Conservation (phyloP, 345 rosid species). For the Laguncularia racemosa region DNA sequence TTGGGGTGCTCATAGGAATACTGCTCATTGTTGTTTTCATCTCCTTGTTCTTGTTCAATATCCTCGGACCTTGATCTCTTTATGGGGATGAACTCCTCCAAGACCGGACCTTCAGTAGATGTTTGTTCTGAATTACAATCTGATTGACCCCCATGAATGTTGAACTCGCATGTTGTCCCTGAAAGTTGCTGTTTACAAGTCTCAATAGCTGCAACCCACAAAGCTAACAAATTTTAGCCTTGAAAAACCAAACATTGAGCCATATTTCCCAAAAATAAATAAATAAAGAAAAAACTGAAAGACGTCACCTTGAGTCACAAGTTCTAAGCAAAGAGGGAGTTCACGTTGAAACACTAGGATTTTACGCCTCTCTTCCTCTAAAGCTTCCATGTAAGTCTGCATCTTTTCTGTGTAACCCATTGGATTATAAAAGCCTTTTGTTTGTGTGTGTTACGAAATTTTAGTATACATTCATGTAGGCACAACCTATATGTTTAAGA, state of each 20-base stretch:
- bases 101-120: constrained; percentile 56
- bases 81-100: constrained; percentile 78
- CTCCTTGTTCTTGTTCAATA: constrained; percentile 23
- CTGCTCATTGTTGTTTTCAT: constrained; percentile 17
- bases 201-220: constrained; percentile 59
- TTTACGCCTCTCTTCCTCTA: constrained; percentile 85
- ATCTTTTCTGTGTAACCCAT: constrained; percentile 44
- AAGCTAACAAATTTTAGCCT: background rate
- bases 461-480: background rate
- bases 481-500: too few species aligned
- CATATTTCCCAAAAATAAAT: too few species aligned
- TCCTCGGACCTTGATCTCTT: constrained; percentile 31
- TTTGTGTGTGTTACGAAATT: too few species aligned
- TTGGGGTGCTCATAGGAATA: constrained; percentile 27
- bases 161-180: constrained; percentile 41
- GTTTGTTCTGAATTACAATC: constrained; percentile 81
- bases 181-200: constrained; percentile 68
- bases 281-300: background rate
- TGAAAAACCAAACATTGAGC: background rate
- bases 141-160: constrained; percentile 41
- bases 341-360: constrained; percentile 89
- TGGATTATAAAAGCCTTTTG: too few species aligned
- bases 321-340: constrained; percentile 90
- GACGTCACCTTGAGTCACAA: constrained; percentile 62
- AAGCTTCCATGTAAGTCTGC: constrained; percentile 56